These are phyloP conservation scores for Scenedesmus sp. DNA, from an alignment of 163 green algal species.

Conservation along the genomic window DNA sequence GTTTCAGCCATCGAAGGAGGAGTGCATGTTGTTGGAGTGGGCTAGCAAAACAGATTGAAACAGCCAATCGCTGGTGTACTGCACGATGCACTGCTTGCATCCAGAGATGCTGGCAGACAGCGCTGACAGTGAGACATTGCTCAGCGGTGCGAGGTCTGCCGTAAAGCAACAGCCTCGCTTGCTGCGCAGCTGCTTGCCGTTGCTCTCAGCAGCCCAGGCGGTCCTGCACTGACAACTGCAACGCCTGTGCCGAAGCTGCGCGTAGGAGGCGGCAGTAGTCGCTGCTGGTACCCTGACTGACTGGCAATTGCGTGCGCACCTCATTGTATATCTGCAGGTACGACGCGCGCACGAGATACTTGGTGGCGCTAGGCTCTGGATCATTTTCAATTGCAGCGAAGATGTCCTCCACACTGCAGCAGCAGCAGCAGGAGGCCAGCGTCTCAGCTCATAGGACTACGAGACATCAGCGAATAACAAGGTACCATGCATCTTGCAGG, in stretches of 20 bases:
- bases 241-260: not conserved
- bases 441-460: not conserved
- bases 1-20: no score
- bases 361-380: constrained; percentile 74
- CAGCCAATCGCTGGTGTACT: no score
- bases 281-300: not conserved
- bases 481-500: not conserved
- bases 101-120: no score
- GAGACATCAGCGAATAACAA: not conserved
- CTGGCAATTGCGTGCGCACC: not conserved
- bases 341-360: constrained; percentile 95
- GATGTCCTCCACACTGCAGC: constrained; percentile 93
- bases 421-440: not conserved
- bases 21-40: no score
- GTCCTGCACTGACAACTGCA: not conserved
- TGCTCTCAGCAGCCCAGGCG: not conserved
- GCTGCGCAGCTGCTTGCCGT: not conserved
- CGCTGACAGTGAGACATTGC: no score
- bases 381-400: constrained; percentile 94
- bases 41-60: no score
- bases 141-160: no score
- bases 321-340: constrained; percentile 86
- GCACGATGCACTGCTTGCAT: no score
- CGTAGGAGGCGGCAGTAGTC: not conserved
- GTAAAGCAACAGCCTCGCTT: not conserved